These are phyloP conservation scores for Sarcodon sp. DNA, from an alignment of 768 basidiomycete species.

Conservation along the genomic window DNA sequence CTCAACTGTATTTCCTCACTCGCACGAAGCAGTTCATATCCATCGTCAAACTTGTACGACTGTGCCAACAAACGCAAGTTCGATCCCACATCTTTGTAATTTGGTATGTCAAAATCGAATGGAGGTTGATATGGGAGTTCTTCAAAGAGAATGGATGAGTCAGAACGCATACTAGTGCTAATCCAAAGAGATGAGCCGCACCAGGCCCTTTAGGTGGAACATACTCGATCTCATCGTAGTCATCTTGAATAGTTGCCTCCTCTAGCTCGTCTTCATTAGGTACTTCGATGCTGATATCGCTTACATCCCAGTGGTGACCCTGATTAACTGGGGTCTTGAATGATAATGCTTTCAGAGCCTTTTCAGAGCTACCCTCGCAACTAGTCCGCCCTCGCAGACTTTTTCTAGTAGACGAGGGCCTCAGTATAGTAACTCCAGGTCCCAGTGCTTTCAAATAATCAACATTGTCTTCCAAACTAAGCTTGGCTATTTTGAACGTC, in stretches of 20 bases:
- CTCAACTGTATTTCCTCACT: slow-evolving; percentile 1
- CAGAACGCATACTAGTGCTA: neutral
- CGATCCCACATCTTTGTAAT: slow-evolving; percentile 29
- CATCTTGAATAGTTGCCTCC: slow-evolving; percentile 15
- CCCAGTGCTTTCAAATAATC: slow-evolving; percentile 16
- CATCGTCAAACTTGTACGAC: slow-evolving; percentile 21
- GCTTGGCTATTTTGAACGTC: slow-evolving; percentile 21
- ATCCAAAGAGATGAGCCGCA: slow-evolving; percentile 8
- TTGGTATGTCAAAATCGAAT: slow-evolving; percentile 29
- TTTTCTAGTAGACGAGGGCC: slow-evolving; percentile 59
- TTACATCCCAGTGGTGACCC: slow-evolving; percentile 69
- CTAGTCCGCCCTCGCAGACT: slow-evolving; percentile 44
- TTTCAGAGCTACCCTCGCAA: slow-evolving; percentile 15
- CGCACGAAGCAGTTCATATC: slow-evolving; percentile 9
- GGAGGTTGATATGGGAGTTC: slow-evolving; percentile 30
- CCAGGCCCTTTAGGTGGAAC: slow-evolving; percentile 40
- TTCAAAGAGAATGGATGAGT: slow-evolving; percentile 6
- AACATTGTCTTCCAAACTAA: slow-evolving; percentile 16
- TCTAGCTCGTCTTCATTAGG: slow-evolving; percentile 13
- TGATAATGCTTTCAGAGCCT: neutral
- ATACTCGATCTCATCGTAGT: slow-evolving; percentile 38
- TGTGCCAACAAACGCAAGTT: slow-evolving; percentile 23
- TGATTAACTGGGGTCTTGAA: slow-evolving; percentile 58
- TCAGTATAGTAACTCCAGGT: slow-evolving; percentile 28
- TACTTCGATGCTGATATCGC: slow-evolving; percentile 34